These are phyloP conservation scores for Batrachochytrium dendrobatidis DNA, from an alignment of 371 early-diverging fungal genomes.

Conservation along the genomic window DNA sequence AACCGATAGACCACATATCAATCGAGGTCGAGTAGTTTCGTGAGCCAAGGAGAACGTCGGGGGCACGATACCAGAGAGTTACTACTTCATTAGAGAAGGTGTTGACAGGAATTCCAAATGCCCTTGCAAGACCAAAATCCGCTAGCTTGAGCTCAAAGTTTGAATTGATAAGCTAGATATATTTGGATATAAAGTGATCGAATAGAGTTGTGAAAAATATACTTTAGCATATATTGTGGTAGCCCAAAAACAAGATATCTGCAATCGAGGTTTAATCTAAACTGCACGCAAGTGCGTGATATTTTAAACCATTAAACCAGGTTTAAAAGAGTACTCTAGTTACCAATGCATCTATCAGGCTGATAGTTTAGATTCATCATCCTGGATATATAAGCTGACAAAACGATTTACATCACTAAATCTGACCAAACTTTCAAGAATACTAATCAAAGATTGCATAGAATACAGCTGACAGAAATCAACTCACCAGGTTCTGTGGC, in stretches of 20 bases:
- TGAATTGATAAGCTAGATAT: conserved; percentile 63
- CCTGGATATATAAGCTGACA: too few relatives aligned
- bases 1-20: conserved; percentile 99
- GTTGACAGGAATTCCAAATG: conserved; percentile 82
- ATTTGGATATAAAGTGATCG: too few relatives aligned
- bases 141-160: conserved; percentile 81
- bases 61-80: conserved; percentile 97
- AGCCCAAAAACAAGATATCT: neutral
- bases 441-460: too few relatives aligned
- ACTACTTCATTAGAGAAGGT: conserved; percentile 80
- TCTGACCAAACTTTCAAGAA: too few relatives aligned
- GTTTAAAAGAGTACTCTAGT: too few relatives aligned
- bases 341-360: too few relatives aligned
- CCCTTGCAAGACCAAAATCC: conserved; percentile 92
- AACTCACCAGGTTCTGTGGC: conserved; percentile 48
- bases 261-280: neutral
- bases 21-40: conserved; percentile 95
- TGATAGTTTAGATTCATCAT: too few relatives aligned
- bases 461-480: neutral
- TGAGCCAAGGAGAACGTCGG: conserved; percentile 95
- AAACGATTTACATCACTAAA: too few relatives aligned
- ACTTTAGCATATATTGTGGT: too few relatives aligned
- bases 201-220: too few relatives aligned
- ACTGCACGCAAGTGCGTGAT: too few relatives aligned
- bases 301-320: too few relatives aligned